These are phyloP conservation scores for Phytophthora pseudosyringae DNA, from an alignment of 352 stramenopile genomes.

Conservation along the genomic window DNA sequence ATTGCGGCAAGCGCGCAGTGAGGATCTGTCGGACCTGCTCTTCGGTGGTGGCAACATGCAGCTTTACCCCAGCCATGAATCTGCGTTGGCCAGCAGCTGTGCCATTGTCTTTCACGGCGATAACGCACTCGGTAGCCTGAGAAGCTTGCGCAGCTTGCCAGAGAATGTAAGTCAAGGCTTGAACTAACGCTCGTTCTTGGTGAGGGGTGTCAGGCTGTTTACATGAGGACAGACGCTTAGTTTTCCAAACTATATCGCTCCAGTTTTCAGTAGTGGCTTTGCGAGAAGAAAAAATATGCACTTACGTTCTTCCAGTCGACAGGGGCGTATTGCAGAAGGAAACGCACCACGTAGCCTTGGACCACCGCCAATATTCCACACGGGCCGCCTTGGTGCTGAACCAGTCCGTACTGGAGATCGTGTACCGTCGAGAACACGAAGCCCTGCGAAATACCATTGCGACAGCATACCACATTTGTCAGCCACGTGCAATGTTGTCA, in stretches of 20 bases:
- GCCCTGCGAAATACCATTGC: slow-evolving; percentile 46
- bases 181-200: slow-evolving; percentile 51
- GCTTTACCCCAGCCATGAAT: slow-evolving; percentile 52
- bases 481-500: neutral
- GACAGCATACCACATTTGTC: slow-evolving; percentile 2
- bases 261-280: slow-evolving; percentile 6
- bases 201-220: slow-evolving; percentile 46
- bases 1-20: slow-evolving; percentile 44
- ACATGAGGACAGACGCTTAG: slow-evolving; percentile 11
- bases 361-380: slow-evolving; percentile 95
- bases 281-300: slow-evolving; percentile 12
- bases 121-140: slow-evolving; percentile 33
- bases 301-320: slow-evolving; percentile 74
- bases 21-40: slow-evolving; percentile 47
- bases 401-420: slow-evolving; percentile 88
- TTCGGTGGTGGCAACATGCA: slow-evolving; percentile 44
- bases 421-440: slow-evolving; percentile 64
- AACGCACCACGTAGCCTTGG: slow-evolving; percentile 91
- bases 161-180: slow-evolving; percentile 68
- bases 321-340: slow-evolving; percentile 55
- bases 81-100: slow-evolving; percentile 24
- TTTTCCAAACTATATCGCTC: slow-evolving; percentile 11
- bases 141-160: slow-evolving; percentile 59
- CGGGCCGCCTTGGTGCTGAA: slow-evolving; percentile 93
- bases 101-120: slow-evolving; percentile 41